phyloP scores from a whole-genome alignment of 2,329 filamentous ascomycete genomes.

The Cordyceps fumosorosea region DNA sequence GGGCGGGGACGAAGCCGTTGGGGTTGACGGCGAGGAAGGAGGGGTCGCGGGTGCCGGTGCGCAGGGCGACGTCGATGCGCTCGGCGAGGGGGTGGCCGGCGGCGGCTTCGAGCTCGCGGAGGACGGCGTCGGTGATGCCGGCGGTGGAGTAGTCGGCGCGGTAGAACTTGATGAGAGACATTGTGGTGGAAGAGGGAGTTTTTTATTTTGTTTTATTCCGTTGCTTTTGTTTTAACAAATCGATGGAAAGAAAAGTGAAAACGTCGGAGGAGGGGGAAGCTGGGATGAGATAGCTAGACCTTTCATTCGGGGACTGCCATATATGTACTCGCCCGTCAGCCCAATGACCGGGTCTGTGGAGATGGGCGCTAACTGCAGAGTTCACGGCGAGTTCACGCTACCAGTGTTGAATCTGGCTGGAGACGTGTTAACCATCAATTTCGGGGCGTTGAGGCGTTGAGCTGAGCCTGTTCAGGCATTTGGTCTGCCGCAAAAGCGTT shows the following conservation, averaged over 20 bases:
- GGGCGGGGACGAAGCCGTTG: slow-evolving; percentile 14
- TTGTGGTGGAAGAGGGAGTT: background rate
- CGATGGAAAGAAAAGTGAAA: background rate
- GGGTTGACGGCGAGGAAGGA: slow-evolving; percentile 13
- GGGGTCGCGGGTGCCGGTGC: background rate
- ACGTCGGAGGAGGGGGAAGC: too few relatives aligned
- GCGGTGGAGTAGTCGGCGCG: slow-evolving; percentile 9
- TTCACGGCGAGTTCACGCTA: slow-evolving; percentile 7
- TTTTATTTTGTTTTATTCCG: too few relatives aligned
- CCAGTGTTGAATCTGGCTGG: background rate
- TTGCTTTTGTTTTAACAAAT: too few relatives aligned
- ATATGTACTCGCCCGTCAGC: background rate
- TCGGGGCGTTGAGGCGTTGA: background rate
- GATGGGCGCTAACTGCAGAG: background rate
- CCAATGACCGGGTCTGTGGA: background rate
- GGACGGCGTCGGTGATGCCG: slow-evolving; percentile 11
- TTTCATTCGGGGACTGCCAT: background rate
- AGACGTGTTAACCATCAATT: background rate
- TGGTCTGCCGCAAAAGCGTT: background rate
- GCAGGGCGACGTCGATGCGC: slow-evolving; percentile 5
- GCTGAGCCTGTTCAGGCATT: background rate
- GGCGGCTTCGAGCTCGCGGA: slow-evolving; percentile 13
- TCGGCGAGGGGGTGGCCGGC: background rate
- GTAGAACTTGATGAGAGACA: slow-evolving; percentile 14
- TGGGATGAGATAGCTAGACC: background rate